phyloP scores from a whole-genome alignment of 2,329 filamentous ascomycete species.

The Fusarium fracticaudum region DNA sequence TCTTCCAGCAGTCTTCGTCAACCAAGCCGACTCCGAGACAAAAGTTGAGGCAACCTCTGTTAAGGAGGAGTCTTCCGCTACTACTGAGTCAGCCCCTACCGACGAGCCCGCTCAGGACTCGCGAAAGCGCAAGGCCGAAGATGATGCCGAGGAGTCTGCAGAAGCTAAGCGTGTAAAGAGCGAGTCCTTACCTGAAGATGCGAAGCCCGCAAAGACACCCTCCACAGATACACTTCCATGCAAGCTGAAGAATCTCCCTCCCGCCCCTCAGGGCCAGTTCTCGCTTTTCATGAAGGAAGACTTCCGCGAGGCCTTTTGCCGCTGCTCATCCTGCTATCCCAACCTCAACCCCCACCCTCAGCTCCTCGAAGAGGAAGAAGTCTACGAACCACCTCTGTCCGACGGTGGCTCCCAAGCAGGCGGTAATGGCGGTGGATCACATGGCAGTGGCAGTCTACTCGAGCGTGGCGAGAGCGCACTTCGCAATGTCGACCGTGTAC shows the following conservation, averaged over 20 bases:
- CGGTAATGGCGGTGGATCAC: slow-evolving; percentile 57
- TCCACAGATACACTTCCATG: slow-evolving; percentile 52
- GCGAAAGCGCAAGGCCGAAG: slow-evolving; percentile 75
- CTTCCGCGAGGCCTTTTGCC: slow-evolving; percentile 87
- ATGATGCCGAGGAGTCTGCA: slow-evolving; percentile 53
- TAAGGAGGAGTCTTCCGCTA: not conserved
- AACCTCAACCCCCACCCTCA: slow-evolving; percentile 76
- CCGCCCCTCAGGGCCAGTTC: slow-evolving; percentile 66
- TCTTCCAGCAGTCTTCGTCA: slow-evolving; percentile 72
- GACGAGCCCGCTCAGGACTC: slow-evolving; percentile 36
- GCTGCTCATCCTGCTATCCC: slow-evolving; percentile 82
- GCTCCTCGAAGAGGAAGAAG: slow-evolving; percentile 92
- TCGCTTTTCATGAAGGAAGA: slow-evolving; percentile 83
- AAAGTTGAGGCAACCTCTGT: not conserved
- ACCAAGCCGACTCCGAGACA: slow-evolving; percentile 19
- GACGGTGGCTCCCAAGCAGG: slow-evolving; percentile 65
- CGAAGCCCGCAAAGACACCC: slow-evolving; percentile 2
- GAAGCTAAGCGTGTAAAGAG: slow-evolving; percentile 64
- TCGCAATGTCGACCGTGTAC: slow-evolving; percentile 89
- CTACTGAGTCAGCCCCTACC: not conserved
- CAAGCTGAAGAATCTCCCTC: slow-evolving; percentile 69
- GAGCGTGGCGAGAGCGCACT: slow-evolving; percentile 94
- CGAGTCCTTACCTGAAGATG: slow-evolving; percentile 40
- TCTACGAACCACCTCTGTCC: slow-evolving; percentile 91
- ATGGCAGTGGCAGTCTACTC: slow-evolving; percentile 83